Conservation (phyloP, 495 filamentous ascomycete species). For the Penicillium canescens region DNA sequence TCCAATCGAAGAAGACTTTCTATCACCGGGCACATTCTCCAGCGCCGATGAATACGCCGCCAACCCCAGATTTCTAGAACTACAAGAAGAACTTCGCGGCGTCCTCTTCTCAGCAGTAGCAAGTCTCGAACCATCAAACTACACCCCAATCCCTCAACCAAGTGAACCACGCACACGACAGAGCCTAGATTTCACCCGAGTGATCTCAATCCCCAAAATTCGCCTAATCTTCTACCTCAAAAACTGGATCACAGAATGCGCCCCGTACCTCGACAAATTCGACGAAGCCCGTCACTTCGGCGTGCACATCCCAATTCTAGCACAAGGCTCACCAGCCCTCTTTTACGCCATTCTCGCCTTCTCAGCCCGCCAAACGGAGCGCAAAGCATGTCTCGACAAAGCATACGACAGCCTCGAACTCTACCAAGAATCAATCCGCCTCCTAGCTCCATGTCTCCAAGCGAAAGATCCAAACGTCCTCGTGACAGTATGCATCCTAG, state of each 20-base stretch:
- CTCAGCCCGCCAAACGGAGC: slow-evolving; percentile 35
- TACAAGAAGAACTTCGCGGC: slow-evolving; percentile 30
- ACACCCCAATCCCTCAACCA: slow-evolving; percentile 18
- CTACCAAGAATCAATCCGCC: slow-evolving; percentile 38
- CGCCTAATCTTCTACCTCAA: slow-evolving; percentile 27
- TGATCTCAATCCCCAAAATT: slow-evolving; percentile 25
- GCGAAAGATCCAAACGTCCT: slow-evolving; percentile 35
- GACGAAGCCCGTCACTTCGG: slow-evolving; percentile 35
- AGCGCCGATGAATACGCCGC: slow-evolving; percentile 32
- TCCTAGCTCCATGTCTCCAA: slow-evolving; percentile 28
- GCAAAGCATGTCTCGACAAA: slow-evolving; percentile 32
- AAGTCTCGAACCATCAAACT: slow-evolving; percentile 23
- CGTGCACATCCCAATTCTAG: slow-evolving; percentile 34
- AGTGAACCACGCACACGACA: slow-evolving; percentile 13
- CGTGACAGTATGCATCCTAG: slow-evolving; percentile 30
- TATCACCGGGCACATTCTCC: slow-evolving; percentile 30
- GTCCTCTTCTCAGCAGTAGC: slow-evolving; percentile 29
- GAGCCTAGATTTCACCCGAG: slow-evolving; percentile 28
- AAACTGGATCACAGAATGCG: slow-evolving; percentile 32
- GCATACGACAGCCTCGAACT: slow-evolving; percentile 37
- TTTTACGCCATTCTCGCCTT: slow-evolving; percentile 39
- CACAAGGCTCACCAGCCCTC: slow-evolving; percentile 31
- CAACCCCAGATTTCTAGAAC: slow-evolving; percentile 27
- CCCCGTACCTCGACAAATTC: slow-evolving; percentile 43
- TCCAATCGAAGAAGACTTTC: slow-evolving; percentile 26